These are phyloP conservation scores for Phialophora macrospora DNA, from an alignment of 2,329 filamentous ascomycete species.

Conservation along the genomic window DNA sequence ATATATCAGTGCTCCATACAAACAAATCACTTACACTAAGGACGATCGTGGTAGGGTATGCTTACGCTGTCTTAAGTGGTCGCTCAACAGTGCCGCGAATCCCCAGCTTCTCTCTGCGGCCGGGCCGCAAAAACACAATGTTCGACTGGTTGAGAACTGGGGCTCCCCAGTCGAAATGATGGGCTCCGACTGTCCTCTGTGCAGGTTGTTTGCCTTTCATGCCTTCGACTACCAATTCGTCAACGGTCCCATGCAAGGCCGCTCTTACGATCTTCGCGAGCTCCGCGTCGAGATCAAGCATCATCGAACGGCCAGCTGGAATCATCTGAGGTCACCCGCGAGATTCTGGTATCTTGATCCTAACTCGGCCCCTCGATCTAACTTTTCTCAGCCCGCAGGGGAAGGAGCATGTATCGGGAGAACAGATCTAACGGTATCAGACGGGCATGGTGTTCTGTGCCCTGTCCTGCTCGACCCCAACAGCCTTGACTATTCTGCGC, in stretches of 20 bases:
- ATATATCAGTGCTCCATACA: constrained; percentile 1
- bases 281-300: constrained; percentile 5
- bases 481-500: constrained; percentile 7
- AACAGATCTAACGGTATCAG: not conserved
- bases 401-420: constrained; percentile 7
- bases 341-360: constrained; percentile 19
- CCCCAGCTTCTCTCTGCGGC: not conserved
- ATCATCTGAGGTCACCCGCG: not conserved
- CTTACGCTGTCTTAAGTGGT: constrained; percentile 16
- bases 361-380: not conserved
- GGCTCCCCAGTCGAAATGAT: constrained; percentile 13
- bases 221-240: constrained; percentile 10
- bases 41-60: constrained; percentile 9
- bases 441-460: not conserved
- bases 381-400: constrained; percentile 3
- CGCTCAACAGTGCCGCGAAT: not conserved
- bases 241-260: constrained; percentile 17
- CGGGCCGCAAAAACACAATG: not conserved
- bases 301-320: not conserved
- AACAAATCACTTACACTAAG: constrained; percentile 2
- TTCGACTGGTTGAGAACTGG: constrained; percentile 4
- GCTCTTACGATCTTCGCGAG: constrained; percentile 13
- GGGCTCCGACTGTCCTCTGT: constrained; percentile 10
- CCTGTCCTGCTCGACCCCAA: constrained; percentile 6
- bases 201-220: constrained; percentile 20